These are phyloP conservation scores for Populus tomentosa DNA, from an alignment of 441 rosid species.

Conservation along the genomic window DNA sequence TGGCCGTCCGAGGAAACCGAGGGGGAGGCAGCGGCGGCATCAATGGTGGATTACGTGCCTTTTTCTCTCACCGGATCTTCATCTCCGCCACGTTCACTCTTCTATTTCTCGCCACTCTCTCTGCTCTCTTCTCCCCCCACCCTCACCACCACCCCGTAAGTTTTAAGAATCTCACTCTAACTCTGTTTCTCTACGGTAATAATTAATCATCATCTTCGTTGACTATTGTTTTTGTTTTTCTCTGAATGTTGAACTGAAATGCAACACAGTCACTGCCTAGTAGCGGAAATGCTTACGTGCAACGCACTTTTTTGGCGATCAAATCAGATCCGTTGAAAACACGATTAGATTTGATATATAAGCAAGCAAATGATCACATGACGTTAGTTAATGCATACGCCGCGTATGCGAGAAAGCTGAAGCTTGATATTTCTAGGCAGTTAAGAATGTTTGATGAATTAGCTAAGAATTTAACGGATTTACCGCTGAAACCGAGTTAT, in stretches of 20 bases:
- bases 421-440: conserved; percentile 78
- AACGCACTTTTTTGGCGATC: conserved; percentile 59
- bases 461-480: conserved; percentile 58
- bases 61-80: conserved; percentile 72
- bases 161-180: not conserved
- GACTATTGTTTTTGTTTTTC: not conserved
- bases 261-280: conserved; percentile 44
- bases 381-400: conserved; percentile 78
- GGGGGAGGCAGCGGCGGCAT: conserved; percentile 43
- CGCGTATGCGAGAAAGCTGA: conserved; percentile 83
- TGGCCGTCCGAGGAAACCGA: conserved; percentile 70
- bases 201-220: not conserved
- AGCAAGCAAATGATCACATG: conserved; percentile 83
- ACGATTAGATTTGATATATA: conserved; percentile 69
- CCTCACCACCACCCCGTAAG: conserved; percentile 48
- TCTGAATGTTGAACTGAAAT: not conserved
- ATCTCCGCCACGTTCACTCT: conserved; percentile 82
- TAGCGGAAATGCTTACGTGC: conserved; percentile 60
- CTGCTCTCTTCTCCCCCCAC: conserved; percentile 55
- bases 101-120: conserved; percentile 79
- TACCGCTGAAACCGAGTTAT: conserved; percentile 46
- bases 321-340: conserved; percentile 82
- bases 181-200: not conserved
- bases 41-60: conserved; percentile 47
- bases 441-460: conserved; percentile 68